Evolutionary conservation across 345 rosid species (phyloP), one percentile per base, ranked within the genome.

Genomic region (Rhodamnia argentea): DNA sequence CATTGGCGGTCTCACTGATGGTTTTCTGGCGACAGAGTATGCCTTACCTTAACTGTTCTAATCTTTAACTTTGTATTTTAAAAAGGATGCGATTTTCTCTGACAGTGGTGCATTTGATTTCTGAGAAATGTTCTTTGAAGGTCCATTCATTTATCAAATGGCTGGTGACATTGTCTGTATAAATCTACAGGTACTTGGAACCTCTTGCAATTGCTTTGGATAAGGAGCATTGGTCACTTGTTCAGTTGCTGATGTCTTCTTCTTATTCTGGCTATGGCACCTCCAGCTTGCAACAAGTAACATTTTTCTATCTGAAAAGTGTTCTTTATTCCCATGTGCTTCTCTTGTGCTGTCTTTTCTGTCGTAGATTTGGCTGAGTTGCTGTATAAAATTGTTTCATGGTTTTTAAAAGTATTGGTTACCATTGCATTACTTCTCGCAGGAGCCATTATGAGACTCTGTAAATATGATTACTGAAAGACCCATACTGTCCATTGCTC

Each of bases 221-320:
- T 88, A 92, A 89, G 84, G 99, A 96, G 91, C 94, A 95, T 89
- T 96, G 99, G 98, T 96, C 99, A 24, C 96, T 97, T 89, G 99
- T 97, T 88, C 99, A 97, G 82, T 85, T 96, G 44, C 92, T 95
- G 50, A 90, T 97, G 95, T 94, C 99, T 22, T 96, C 99, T 83
- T 97, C 99, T 7, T 97, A 96, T 87, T 86, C 87, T 89, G 98
- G 99, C 90, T 97, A 92, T 32, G 99, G 99, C 87, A 95, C 94
- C 86, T 94, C 99, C 92, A 92, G 94, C 93, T 93, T 97, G 89
- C 91, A 94, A 91, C 98, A 97, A 92, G 99, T 97, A 95, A 89
- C 84, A 42, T 44, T 81, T 64, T 40, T 29, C 60, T 51, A 56
- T 32, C 60, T n/a, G 54, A 7, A 50, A 10, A 37, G 23, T 55